Conservation (phyloP, 306 rosid genomes). For the Prinsepia uniflora region DNA sequence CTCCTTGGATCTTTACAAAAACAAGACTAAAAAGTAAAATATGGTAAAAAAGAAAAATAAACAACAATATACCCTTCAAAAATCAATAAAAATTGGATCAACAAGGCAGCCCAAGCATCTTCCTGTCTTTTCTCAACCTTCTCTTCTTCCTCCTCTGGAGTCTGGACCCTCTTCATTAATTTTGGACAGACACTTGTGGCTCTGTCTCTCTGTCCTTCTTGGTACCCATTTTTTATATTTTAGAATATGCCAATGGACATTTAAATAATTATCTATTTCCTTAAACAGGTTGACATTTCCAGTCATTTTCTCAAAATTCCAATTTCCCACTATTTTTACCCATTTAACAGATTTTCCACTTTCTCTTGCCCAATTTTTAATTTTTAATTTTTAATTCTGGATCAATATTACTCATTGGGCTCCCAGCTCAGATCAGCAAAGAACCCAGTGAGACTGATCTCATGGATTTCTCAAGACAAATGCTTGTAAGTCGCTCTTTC, state of each 20-base stretch:
- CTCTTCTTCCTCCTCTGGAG: conserved; percentile 15
- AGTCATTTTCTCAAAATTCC: conserved; percentile 24
- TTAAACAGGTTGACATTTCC: conserved; percentile 24
- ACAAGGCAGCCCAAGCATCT: conserved; percentile 17
- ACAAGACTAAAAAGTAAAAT: not conserved
- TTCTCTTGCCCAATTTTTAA: not conserved
- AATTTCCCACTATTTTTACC: conserved; percentile 5
- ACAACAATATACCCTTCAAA: not conserved
- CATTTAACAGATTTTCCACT: conserved; percentile 7
- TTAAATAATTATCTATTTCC: not conserved
- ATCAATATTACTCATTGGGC: not conserved
- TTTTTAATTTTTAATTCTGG: not conserved
- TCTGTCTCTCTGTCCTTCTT: conserved; percentile 37
- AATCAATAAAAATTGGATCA: conserved; percentile 4
- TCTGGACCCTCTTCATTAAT: not conserved
- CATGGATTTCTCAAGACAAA: conserved; percentile 20
- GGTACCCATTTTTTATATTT: not conserved
- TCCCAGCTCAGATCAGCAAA: not conserved
- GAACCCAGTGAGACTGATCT: conserved; percentile 7
- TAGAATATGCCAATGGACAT: not conserved
- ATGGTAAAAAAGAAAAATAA: not conserved
- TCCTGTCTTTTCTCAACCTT: conserved; percentile 5
- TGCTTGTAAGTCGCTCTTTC: conserved; percentile 32
- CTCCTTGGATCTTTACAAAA: conserved; percentile 42
- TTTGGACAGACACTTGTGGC: conserved; percentile 27